phyloP scores from a whole-genome alignment of 129 eudicot species.

The Helichrysum umbraculigerum region DNA sequence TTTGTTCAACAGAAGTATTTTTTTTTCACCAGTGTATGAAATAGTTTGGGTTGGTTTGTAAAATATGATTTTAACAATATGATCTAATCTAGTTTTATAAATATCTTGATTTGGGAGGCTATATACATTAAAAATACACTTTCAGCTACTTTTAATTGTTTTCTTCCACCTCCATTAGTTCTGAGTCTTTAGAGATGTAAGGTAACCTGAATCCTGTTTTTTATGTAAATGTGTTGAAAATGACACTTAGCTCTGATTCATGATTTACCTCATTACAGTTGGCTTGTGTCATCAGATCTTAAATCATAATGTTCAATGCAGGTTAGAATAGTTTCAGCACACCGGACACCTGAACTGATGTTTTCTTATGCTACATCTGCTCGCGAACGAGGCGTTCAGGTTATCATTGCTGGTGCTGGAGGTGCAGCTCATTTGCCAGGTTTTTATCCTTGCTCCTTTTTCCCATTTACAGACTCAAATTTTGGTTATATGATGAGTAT shows the following conservation, averaged over 20 bases:
- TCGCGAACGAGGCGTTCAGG: slow-evolving; percentile 79
- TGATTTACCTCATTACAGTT: background rate
- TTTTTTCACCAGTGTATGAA: background rate
- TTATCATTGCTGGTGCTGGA: slow-evolving; percentile 98
- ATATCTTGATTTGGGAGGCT: too few relatives aligned
- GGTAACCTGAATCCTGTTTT: too few relatives aligned
- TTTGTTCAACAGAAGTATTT: background rate
- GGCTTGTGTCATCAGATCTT: background rate
- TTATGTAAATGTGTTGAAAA: background rate
- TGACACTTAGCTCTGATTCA: background rate
- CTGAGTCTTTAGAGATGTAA: too few relatives aligned
- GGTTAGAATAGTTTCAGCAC: slow-evolving; percentile 97
- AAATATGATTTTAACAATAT: too few relatives aligned
- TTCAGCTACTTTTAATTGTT: too few relatives aligned
- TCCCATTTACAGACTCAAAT: background rate
- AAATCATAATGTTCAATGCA: slow-evolving; percentile 11
- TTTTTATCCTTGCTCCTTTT: slow-evolving; percentile 10
- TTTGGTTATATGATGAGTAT: background rate
- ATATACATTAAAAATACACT: too few relatives aligned
- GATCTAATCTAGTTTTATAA: too few relatives aligned
- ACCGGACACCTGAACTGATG: slow-evolving; percentile 91
- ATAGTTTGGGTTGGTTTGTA: background rate
- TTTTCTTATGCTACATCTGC: slow-evolving; percentile 85
- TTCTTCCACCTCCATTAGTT: too few relatives aligned
- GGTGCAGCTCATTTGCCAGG: slow-evolving; percentile 99